phyloP scores from a whole-genome alignment of 495 filamentous ascomycete species.

The Podospora conica region DNA sequence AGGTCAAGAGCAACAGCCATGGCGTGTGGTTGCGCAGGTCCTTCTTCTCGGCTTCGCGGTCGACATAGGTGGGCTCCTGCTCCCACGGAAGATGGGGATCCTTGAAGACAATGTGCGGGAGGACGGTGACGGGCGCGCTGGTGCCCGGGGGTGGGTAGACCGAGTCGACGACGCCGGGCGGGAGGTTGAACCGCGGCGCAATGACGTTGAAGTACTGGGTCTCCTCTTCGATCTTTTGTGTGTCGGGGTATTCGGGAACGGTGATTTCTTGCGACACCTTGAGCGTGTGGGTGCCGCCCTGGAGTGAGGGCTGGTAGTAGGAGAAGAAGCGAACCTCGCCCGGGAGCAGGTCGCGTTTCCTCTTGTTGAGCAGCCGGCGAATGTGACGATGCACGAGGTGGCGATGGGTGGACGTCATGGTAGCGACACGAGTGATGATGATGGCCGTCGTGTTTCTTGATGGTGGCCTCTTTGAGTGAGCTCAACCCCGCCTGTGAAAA shows the following conservation, averaged over 20 bases:
- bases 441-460: no score
- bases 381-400: background rate
- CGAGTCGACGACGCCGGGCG: constrained; percentile 26
- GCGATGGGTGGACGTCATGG: background rate
- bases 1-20: constrained; percentile 38
- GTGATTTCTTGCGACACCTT: constrained; percentile 17
- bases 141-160: constrained; percentile 40
- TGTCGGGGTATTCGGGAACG: background rate
- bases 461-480: no score
- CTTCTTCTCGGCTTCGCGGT: background rate
- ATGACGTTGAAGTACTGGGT: constrained; percentile 30
- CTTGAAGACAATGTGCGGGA: constrained; percentile 48
- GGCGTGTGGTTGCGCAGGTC: constrained; percentile 26
- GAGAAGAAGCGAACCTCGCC: constrained; percentile 28
- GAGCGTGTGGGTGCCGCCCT: constrained; percentile 22
- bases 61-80: constrained; percentile 7
- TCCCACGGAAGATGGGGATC: constrained; percentile 48
- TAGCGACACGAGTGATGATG: no score
- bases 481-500: background rate
- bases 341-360: background rate
- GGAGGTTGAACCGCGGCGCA: constrained; percentile 30
- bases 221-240: background rate
- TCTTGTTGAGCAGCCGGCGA: background rate
- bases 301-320: constrained; percentile 28
- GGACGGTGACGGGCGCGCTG: constrained; percentile 25